A percentile compares a stretch with the other conserved stretches of the same genome.
Conservation (phyloP, 352 stramenopile species). For the Phytophthora podocarpi region DNA sequence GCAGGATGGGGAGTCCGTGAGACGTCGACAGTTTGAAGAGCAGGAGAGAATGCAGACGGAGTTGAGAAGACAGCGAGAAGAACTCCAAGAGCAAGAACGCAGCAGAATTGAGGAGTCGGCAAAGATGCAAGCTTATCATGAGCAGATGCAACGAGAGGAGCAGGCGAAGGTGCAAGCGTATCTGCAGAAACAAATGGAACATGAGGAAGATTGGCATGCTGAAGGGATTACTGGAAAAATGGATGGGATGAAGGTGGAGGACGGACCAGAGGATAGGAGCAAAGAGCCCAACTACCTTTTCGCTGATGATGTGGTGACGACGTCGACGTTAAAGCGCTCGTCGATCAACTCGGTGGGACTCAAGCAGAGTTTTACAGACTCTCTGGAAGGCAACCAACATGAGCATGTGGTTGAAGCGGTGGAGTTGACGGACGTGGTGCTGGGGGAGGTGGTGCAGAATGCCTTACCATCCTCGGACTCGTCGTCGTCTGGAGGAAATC, state of each 20-base stretch:
- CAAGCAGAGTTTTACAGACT: slow-evolving; percentile 10
- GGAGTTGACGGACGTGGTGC: background rate
- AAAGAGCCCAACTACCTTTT: slow-evolving; percentile 14
- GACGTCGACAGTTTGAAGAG: slow-evolving; percentile 31
- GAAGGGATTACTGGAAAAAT: slow-evolving; percentile 12
- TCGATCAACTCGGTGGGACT: slow-evolving; percentile 6
- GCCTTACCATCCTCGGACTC: slow-evolving; percentile 46
- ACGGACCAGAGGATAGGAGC: background rate
- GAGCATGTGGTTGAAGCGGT: slow-evolving; percentile 11
- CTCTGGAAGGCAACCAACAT: background rate
- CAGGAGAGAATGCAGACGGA: slow-evolving; percentile 18
- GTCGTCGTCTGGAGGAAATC: slow-evolving; percentile 12
- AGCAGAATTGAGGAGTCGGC: slow-evolving; percentile 5
- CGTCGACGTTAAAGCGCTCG: slow-evolving; percentile 10
- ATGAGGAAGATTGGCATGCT: slow-evolving; percentile 23
- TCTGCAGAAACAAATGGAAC: slow-evolving; percentile 27
- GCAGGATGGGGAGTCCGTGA: slow-evolving; percentile 3
- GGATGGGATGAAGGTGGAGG: slow-evolving; percentile 13
- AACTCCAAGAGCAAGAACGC: slow-evolving; percentile 17
- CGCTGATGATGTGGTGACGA: slow-evolving; percentile 22
- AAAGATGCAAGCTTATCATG: slow-evolving; percentile 13
- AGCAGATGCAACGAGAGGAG: slow-evolving; percentile 23
- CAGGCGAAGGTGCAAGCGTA: slow-evolving; percentile 25
- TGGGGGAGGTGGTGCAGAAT: slow-evolving; percentile 37
- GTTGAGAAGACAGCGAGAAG: slow-evolving; percentile 9